A percentile compares a stretch with the other conserved stretches of the same genome.
Evolutionary conservation across 2,329 filamentous ascomycete species (phyloP).

Genomic region (Cercospora nicotianae): DNA sequence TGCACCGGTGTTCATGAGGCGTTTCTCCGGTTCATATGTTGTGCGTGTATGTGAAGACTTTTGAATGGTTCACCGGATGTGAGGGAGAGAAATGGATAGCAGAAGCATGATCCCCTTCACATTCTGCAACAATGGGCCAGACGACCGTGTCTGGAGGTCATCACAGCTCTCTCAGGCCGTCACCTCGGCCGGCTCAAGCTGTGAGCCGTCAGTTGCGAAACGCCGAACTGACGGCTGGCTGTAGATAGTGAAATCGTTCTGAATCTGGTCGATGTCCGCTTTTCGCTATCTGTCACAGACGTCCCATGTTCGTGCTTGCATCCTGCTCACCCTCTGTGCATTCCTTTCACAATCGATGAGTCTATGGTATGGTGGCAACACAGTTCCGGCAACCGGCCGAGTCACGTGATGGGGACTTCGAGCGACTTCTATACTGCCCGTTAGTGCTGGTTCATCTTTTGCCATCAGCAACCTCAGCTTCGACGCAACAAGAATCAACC

Average conservation of each 20-base stretch:
- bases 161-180: neutral
- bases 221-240: neutral
- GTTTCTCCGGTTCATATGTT: neutral
- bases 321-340: neutral
- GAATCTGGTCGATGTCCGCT: neutral
- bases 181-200: neutral
- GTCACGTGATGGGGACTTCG: neutral
- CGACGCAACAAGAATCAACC: slow-evolving; percentile 1
- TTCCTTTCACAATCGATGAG: neutral
- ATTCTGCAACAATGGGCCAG: neutral
- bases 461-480: slow-evolving; percentile 13
- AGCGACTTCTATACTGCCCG: slow-evolving; percentile 10
- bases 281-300: neutral
- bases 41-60: neutral
- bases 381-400: neutral
- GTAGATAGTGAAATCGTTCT: slow-evolving; percentile 6
- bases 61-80: neutral
- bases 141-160: neutral
- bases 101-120: slow-evolving; percentile 6
- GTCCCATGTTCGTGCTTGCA: neutral
- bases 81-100: neutral
- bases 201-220: neutral
- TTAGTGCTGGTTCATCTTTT: slow-evolving; percentile 1
- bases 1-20: slow-evolving; percentile 8
- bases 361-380: neutral